Conservation (phyloP, 1,139 yeast genomes). For the Kodamaea arcana region DNA sequence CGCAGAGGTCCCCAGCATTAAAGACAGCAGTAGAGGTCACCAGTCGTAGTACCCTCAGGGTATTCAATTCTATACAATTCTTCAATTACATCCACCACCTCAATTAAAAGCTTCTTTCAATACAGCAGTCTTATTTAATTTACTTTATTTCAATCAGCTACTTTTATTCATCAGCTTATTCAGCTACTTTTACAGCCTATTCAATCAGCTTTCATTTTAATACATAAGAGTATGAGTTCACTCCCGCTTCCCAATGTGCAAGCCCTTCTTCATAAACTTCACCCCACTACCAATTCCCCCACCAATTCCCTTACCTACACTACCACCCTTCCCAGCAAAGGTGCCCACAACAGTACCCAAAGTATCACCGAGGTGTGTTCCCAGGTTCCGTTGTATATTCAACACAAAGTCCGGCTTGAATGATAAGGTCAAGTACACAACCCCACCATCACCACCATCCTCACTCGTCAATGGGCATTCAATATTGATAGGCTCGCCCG, state of each 20-base stretch:
- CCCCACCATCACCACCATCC: slow-evolving; percentile 61
- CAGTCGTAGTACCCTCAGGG: no score
- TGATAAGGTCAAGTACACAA: slow-evolving; percentile 50
- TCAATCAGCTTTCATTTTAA: no score
- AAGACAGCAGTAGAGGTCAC: no score
- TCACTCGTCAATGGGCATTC: slow-evolving; percentile 54
- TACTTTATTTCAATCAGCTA: no score
- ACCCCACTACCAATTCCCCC: slow-evolving; percentile 23
- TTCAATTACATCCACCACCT: no score
- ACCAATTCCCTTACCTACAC: slow-evolving; percentile 38
- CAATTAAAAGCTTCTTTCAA: no score
- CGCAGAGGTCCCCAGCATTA: no score
- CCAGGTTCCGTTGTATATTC: slow-evolving; percentile 36
- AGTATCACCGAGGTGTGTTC: slow-evolving; percentile 43
- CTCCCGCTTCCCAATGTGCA: slow-evolving; percentile 29
- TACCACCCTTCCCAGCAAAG: slow-evolving; percentile 41
- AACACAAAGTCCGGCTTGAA: slow-evolving; percentile 71
- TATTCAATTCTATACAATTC: no score
- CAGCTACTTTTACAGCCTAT: no score
- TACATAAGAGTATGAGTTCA: no score
- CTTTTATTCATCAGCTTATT: no score
- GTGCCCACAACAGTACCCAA: slow-evolving; percentile 29
- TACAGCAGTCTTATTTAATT: no score
- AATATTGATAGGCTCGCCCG: slow-evolving; percentile 44
- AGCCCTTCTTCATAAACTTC: slow-evolving; percentile 34